Evolutionary conservation across 805 yeast genomes (phyloP), one percentile per base, ranked within the genome.

Genomic region (Hanseniaspora valbyensis): DNA sequence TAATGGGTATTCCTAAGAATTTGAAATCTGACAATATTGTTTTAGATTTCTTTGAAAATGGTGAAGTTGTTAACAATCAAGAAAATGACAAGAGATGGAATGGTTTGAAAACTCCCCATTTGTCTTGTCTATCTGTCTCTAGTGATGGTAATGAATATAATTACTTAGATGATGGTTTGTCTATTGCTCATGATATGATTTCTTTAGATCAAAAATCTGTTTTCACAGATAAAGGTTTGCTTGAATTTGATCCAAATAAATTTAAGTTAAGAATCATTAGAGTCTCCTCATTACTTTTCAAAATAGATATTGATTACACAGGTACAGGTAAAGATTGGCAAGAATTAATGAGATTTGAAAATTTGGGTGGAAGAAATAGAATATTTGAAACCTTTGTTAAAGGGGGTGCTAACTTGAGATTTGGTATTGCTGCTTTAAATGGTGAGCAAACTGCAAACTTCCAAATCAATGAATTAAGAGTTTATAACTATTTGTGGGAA

Each of bases 1-100:
- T 51, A 24, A 51, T 51, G 53, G 53, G 53, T 28, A 41, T 51
- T 28, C 53, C 53, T 4, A 51, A 51, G 34, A 51, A 51, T 19
- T 18, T 51, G 24, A 45, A 45, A 18, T 34, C 50, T 8, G 53
- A 51, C 37, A 44, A 45, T 38, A 32, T 51, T 7, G 53, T 51
- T n/a, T 41, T 51, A 19, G 53, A 51, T 51, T 51, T 44, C 41
- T 50, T 50, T 40, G 43, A 44, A 26, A 50, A 50, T 24, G 53
- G 50, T 18, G 44, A 50, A 25, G 44, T 50, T 41, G 43, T 34
- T 4, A 44, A 50, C 22, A 39, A n/a, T 4, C 18, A 46, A n/a
- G 44, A 12, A 4, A 39, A 37, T 19, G 46, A 51, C 24, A 28
- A 41, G 12, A 41, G 42, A 36, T 40, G 50, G 50, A 45, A 44